Percentiles rank a stretch among this genome's conserved stretches.
phyloP scores from a whole-genome alignment of 257 asterid species.

The Apocynum venetum region DNA sequence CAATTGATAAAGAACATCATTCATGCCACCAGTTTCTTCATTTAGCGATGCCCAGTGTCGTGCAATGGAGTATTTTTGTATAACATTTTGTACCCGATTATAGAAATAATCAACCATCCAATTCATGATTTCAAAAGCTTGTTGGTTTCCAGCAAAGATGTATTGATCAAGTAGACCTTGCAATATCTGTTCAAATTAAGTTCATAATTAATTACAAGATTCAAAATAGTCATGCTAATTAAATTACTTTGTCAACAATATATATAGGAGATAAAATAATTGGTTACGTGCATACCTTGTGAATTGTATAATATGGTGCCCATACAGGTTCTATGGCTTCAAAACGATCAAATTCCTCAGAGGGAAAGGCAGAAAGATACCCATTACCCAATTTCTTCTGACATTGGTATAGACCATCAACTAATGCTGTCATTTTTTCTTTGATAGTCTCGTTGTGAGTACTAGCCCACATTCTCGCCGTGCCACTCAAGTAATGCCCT shows the following conservation, averaged over 20 bases:
- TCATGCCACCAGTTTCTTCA: constrained; percentile 97
- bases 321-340: constrained; percentile 64
- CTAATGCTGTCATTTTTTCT: constrained; percentile 49
- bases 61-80: constrained; percentile 50
- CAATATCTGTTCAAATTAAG: constrained; percentile 44
- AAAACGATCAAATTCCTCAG: constrained; percentile 56
- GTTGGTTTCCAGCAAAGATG: constrained; percentile 46
- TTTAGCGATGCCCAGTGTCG: constrained; percentile 67
- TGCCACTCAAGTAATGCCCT: constrained; percentile 93
- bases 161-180: constrained; percentile 91
- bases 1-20: constrained; percentile 72
- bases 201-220: too few relatives aligned
- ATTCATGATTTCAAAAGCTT: constrained; percentile 49
- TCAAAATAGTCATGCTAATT: too few relatives aligned
- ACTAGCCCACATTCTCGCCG: constrained; percentile 95
- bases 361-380: constrained; percentile 84
- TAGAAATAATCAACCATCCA: constrained; percentile 86
- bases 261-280: too few relatives aligned
- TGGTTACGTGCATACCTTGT: constrained; percentile 43
- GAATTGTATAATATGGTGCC: constrained; percentile 95
- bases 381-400: constrained; percentile 72
- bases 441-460: constrained; percentile 56
- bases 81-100: constrained; percentile 69
- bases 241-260: too few relatives aligned
- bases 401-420: constrained; percentile 51